Percentiles rank a stretch among this genome's conserved stretches.
phyloP scores from a whole-genome alignment of 192 early-diverging fungal species.

The Coemansia furcata region DNA sequence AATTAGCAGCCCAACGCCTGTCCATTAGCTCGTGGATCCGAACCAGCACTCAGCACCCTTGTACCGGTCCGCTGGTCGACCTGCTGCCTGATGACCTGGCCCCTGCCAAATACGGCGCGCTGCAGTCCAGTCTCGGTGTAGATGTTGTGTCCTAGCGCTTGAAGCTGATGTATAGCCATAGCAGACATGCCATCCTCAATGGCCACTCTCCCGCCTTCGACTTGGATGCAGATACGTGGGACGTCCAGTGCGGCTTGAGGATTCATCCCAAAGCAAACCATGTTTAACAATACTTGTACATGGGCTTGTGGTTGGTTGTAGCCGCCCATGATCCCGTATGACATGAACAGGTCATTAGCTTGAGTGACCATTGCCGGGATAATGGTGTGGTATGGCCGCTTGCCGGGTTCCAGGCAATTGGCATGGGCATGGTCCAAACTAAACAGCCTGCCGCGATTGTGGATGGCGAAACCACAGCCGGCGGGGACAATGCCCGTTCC shows the following conservation, averaged over 20 bases:
- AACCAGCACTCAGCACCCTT: slow-evolving; percentile 54
- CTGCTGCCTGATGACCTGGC: slow-evolving; percentile 63
- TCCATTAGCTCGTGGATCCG: slow-evolving; percentile 61
- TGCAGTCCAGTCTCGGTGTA: slow-evolving; percentile 41
- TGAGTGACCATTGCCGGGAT: slow-evolving; percentile 67
- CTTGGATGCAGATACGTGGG: slow-evolving; percentile 63
- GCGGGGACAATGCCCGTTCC: slow-evolving; percentile 51
- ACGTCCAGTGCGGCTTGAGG: slow-evolving; percentile 69
- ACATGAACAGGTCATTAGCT: slow-evolving; percentile 15
- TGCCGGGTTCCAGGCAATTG: slow-evolving; percentile 64
- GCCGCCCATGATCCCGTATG: slow-evolving; percentile 64
- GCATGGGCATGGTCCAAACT: slow-evolving; percentile 57
- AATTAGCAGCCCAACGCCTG: slow-evolving; percentile 54
- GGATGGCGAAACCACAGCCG: slow-evolving; percentile 66
- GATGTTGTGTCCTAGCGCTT: slow-evolving; percentile 60
- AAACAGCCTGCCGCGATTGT: slow-evolving; percentile 70
- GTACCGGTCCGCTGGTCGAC: slow-evolving; percentile 41
- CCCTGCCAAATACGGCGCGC: slow-evolving; percentile 67
- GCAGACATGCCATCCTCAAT: slow-evolving; percentile 65
- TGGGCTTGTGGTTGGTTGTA: slow-evolving; percentile 87
- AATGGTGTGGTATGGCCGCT: slow-evolving; percentile 81
- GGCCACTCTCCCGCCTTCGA: slow-evolving; percentile 37
- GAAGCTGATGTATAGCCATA: slow-evolving; percentile 48
- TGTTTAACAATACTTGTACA: slow-evolving; percentile 71
- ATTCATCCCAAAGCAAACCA: slow-evolving; percentile 56